phyloP scores from a whole-genome alignment of 2,329 filamentous ascomycete genomes.

The Lomentospora prolificans region DNA sequence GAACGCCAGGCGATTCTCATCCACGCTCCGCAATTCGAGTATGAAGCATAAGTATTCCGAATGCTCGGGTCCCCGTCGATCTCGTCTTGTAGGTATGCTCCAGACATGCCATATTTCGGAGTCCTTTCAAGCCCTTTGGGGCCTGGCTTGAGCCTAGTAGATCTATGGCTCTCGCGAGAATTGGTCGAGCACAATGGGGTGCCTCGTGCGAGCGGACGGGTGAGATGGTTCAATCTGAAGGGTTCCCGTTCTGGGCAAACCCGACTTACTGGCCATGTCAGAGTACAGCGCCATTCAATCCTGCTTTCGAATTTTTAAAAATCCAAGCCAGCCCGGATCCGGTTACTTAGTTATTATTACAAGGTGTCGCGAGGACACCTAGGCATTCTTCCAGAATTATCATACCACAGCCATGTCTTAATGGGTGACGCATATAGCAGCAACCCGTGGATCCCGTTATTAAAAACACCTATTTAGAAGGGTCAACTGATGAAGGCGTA shows the following conservation, averaged over 20 bases:
- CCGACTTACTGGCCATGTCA: background rate
- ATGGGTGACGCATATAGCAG: background rate
- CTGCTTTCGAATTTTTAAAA: background rate
- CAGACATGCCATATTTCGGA: too few relatives aligned
- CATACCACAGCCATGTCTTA: background rate
- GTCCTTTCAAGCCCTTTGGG: too few relatives aligned
- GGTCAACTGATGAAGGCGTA: background rate
- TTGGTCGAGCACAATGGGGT: background rate
- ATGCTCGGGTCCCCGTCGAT: too few relatives aligned
- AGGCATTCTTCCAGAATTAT: background rate
- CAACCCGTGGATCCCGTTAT: background rate
- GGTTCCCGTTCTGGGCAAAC: background rate
- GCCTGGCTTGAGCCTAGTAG: too few relatives aligned
- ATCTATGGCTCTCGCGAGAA: too few relatives aligned
- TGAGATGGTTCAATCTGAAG: background rate
- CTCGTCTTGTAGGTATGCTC: too few relatives aligned
- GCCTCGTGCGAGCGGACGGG: background rate
- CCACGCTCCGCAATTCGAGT: too few relatives aligned
- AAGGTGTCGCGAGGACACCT: background rate
- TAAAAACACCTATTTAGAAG: background rate
- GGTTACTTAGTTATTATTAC: background rate
- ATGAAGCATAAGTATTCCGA: too few relatives aligned
- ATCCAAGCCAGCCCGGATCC: background rate
- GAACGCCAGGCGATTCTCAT: too few relatives aligned
- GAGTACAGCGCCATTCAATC: background rate